Base-by-base conservation (phyloP, 768 basidiomycete genomes). In the Serendipita sp. region DNA sequence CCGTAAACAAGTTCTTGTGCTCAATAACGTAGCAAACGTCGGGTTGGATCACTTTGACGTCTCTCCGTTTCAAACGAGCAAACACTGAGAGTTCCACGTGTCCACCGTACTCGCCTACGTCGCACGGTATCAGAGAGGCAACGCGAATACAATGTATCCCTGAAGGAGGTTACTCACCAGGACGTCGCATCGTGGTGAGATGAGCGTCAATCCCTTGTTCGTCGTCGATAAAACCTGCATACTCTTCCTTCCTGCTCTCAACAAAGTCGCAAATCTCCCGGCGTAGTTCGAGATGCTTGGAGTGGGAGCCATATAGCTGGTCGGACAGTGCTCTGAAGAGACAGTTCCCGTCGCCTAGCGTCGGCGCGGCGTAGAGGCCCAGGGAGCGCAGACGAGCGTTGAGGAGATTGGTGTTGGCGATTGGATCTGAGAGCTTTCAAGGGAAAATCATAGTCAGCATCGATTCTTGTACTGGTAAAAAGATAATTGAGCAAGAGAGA, bases 31-130 rank as follows among this genome's bases (percentile, higher is more conserved):
- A 93, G 32, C 92, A 88, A 38, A 96, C 79, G 1, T 89, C 90
- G 0, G 93, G 92, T 71, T 95, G 93, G 63, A 94, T 82, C 65
- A 96, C 91, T 76, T 95, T 95, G 73, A 96, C 86, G 70, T 91
- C 81, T 35, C 86, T 79, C 64, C 78, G 77, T 58, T 80, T 80
- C 77, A 91, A 81, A 69, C 92, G 89, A 2, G 93, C 86, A 72
- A 93, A 95, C 0, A 91, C 91, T 16, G 87, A 88, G n/a, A 96
- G 79, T 73, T 96, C 93, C 70, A 96, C 82, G 74, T 96, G 91
- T 0, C 91, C 91, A 46, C 92, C 93, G 67, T 94, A 95, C 1
- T 92, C 94, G 34, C 83, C 89, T 87, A 60, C 63, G 34, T 16
- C 32, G 56, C 48, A 34, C 28, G 35, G 56, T 3, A 69, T 64